Conservation (phyloP, 2,329 filamentous ascomycete genomes). For the Talaromyces islandicus region DNA sequence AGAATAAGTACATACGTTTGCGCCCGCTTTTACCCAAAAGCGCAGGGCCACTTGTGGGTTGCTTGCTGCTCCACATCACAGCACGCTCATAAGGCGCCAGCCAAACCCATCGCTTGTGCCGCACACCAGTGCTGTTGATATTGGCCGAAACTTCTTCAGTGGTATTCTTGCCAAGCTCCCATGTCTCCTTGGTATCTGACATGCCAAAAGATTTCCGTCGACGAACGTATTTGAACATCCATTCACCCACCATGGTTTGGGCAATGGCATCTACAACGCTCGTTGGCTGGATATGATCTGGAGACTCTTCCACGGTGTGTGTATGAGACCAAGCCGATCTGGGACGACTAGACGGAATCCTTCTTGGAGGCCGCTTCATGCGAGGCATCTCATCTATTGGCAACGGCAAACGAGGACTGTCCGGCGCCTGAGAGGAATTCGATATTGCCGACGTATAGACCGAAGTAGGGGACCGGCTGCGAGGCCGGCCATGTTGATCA, state of each 20-base stretch:
- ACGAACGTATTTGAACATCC: slow-evolving; percentile 46
- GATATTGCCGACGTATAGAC: slow-evolving; percentile 52
- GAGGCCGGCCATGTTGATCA: slow-evolving; percentile 40
- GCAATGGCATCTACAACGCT: slow-evolving; percentile 94
- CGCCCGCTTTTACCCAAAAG: slow-evolving; percentile 90
- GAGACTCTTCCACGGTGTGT: slow-evolving; percentile 41
- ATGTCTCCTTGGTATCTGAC: slow-evolving; percentile 38
- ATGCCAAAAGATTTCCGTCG: slow-evolving; percentile 82
- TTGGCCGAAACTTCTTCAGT: slow-evolving; percentile 65
- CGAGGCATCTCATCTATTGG: slow-evolving; percentile 65
- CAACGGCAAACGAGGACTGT: slow-evolving; percentile 66
- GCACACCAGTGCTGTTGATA: slow-evolving; percentile 57
- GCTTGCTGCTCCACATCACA: slow-evolving; percentile 97
- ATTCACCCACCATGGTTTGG: slow-evolving; percentile 93
- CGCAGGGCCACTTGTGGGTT: slow-evolving; percentile 80
- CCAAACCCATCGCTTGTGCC: slow-evolving; percentile 98
- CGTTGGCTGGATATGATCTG: slow-evolving; percentile 59
- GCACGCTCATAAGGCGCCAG: slow-evolving; percentile 91
- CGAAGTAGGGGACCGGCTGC: slow-evolving; percentile 26
- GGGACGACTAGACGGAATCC: slow-evolving; percentile 18
- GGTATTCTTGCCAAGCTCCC: slow-evolving; percentile 47
- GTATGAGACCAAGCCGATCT: slow-evolving; percentile 22
- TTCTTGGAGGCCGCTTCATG: slow-evolving; percentile 26
- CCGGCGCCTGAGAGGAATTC: slow-evolving; percentile 59
- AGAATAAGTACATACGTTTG: slow-evolving; percentile 64